Conservation (phyloP, 2,329 filamentous ascomycete species). For the Talaromyces sp. region DNA sequence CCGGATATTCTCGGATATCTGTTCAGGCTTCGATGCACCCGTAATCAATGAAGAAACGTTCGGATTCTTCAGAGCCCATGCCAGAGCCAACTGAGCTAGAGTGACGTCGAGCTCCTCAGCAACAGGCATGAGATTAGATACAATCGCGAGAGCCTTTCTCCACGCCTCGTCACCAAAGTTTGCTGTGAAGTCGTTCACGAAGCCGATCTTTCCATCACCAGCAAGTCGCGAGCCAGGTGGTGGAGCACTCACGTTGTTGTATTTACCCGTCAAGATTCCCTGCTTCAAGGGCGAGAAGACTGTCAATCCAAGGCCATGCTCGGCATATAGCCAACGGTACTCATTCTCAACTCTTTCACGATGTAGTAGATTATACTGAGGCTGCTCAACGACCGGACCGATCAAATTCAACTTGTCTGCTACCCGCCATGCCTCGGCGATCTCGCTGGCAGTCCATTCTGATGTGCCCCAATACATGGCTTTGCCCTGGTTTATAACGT, state of each 20-base stretch:
- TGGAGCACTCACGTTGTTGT: conserved; percentile 37
- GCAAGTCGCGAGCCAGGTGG: conserved; percentile 56
- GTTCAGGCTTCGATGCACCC: conserved; percentile 45
- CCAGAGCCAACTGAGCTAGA: conserved; percentile 55
- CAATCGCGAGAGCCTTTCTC: conserved; percentile 32
- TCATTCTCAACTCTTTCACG: conserved; percentile 63
- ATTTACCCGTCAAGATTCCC: conserved; percentile 65
- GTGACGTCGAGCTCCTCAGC: conserved; percentile 64
- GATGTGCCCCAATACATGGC: conserved; percentile 70
- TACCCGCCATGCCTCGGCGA: conserved; percentile 60
- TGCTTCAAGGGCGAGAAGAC: conserved; percentile 61
- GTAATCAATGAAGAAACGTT: conserved; percentile 49
- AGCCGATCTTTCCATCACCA: conserved; percentile 56
- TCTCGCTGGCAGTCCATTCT: conserved; percentile 65
- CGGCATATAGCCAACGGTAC: conserved; percentile 58
- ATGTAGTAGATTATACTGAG: conserved; percentile 62
- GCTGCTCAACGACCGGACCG: conserved; percentile 65
- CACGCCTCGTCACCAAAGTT: conserved; percentile 44
- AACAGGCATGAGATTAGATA: conserved; percentile 48
- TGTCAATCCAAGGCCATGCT: conserved; percentile 60
- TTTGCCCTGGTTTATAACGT: conserved; percentile 65
- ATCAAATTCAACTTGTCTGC: conserved; percentile 61
- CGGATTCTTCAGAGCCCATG: conserved; percentile 58
- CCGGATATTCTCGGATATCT: conserved; percentile 44
- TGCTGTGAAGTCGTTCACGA: conserved; percentile 48